Base-by-base conservation (phyloP, 2,329 filamentous ascomycete species). In the Raffaelea deltoideospora region DNA sequence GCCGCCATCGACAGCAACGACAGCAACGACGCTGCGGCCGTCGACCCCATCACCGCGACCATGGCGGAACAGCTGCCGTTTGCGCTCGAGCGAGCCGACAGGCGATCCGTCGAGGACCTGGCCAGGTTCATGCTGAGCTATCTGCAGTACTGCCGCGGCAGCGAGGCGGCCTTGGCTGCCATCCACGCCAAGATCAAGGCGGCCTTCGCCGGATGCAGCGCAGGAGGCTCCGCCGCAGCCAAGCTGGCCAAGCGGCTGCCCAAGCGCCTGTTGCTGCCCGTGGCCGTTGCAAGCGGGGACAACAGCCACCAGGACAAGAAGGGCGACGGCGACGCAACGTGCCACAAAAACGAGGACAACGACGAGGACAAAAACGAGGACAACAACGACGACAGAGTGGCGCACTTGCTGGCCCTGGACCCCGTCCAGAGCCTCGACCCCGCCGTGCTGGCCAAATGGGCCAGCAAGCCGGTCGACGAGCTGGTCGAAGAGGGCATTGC, bases 51-150 rank as follows among this genome's bases (percentile, higher is more conserved):
- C 4, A 62, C 76, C 10, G 67, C 84, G 45, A 70, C 76, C 1
- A 62, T 93, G 17, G 59, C 72, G 3, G 87, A 95, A 52, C 87
- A 95, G 53, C 70, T 86, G 56, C 71, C 76, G 0, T 93, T 83
- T 30, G 56, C 71, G 11, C 70, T 69, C 35, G 62, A 63, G 5
- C 61, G 31, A 61, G 2, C 61, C 62, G 6, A 58, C 58, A 24
- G 50, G 9, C 29, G 59, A 9, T 50, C 56, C 2, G 47, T 68
- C 3, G 51, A 57, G 22, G 56, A 63, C 2, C 58, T 83, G 14
- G 67, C 69, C 2, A 53, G 58, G 21, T 77, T 81, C 49, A 53
- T 84, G 21, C 67, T 69, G 3, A 56, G 58, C 15, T 70, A 76
- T 43, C 56, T 84, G 17, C 67, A 63, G 10, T 57, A 62, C 10